These are phyloP conservation scores for Hygrophoropsis aurantiaca DNA, from an alignment of 768 basidiomycete species.

Conservation along the genomic window DNA sequence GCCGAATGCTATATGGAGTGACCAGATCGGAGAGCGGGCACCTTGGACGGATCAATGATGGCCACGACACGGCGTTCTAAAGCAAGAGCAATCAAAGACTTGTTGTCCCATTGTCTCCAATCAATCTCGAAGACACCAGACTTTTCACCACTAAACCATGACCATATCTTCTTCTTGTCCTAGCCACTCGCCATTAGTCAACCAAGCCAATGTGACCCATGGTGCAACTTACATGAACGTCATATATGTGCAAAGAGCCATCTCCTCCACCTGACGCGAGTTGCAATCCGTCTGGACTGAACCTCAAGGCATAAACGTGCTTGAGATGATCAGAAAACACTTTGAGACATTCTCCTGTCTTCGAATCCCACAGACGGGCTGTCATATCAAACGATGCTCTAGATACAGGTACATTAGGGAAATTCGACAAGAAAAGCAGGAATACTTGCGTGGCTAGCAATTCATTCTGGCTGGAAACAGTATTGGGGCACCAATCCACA, in stretches of 20 bases:
- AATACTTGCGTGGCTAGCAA: constrained; percentile 67
- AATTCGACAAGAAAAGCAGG: background rate
- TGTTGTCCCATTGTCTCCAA: constrained; percentile 58
- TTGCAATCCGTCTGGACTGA: constrained; percentile 72
- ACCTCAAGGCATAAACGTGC: constrained; percentile 71
- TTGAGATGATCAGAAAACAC: constrained; percentile 71
- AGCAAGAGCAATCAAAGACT: constrained; percentile 67
- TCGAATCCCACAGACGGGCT: constrained; percentile 80
- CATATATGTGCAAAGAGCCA: constrained; percentile 72
- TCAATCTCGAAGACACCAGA: constrained; percentile 75
- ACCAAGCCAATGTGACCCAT: constrained; percentile 8
- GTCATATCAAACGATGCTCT: constrained; percentile 83
- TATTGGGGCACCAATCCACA: constrained; percentile 67
- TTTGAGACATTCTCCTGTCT: constrained; percentile 72
- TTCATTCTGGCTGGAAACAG: constrained; percentile 49
- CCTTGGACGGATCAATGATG: constrained; percentile 58
- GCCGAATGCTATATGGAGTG: background rate
- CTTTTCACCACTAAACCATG: constrained; percentile 63
- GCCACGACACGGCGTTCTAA: constrained; percentile 69
- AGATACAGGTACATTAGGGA: constrained; percentile 5
- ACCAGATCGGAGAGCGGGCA: constrained; percentile 28
- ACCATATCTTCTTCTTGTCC: constrained; percentile 52
- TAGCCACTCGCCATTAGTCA: constrained; percentile 30
- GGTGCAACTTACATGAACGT: constrained; percentile 52
- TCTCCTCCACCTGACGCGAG: constrained; percentile 81